Conservation (phyloP, 1,139 yeast genomes). For the Kodamaea ohmeri region DNA sequence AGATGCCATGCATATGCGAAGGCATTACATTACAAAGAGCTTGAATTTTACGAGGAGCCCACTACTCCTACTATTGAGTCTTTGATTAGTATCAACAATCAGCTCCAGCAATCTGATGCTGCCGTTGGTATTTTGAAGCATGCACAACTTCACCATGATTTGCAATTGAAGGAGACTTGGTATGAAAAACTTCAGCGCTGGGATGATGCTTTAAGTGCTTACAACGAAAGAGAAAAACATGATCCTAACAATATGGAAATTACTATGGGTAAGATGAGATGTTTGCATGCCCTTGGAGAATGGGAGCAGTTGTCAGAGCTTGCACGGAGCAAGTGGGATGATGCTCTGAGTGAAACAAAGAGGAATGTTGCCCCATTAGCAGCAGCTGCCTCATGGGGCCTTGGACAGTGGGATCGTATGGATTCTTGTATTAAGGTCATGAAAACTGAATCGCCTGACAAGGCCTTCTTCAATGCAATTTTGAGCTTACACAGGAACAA, state of each 20-base stretch:
- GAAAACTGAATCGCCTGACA: slow-evolving; percentile 90
- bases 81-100: slow-evolving; percentile 87
- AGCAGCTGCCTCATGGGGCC: slow-evolving; percentile 99
- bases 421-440: slow-evolving; percentile 85
- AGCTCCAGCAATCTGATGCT: slow-evolving; percentile 94
- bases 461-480: slow-evolving; percentile 91
- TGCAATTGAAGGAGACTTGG: slow-evolving; percentile 96
- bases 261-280: slow-evolving; percentile 96
- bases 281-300: slow-evolving; percentile 95
- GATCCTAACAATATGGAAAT: slow-evolving; percentile 69
- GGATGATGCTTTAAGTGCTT: slow-evolving; percentile 96
- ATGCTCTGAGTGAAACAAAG: slow-evolving; percentile 67
- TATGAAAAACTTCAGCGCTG: slow-evolving; percentile 94
- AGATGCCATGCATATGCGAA: slow-evolving; percentile 97
- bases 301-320: slow-evolving; percentile 91
- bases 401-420: slow-evolving; percentile 96
- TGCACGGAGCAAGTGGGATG: slow-evolving; percentile 83
- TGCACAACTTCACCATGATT: slow-evolving; percentile 90
- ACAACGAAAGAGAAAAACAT: slow-evolving; percentile 63
- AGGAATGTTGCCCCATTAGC: slow-evolving; percentile 95
- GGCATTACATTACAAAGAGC: slow-evolving; percentile 91
- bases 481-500: slow-evolving; percentile 81
- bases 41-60: slow-evolving; percentile 92
- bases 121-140: slow-evolving; percentile 95
- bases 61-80: slow-evolving; percentile 91